These are phyloP conservation scores for Fomitopsis pulvina DNA, from an alignment of 768 basidiomycete genomes.

Conservation along the genomic window DNA sequence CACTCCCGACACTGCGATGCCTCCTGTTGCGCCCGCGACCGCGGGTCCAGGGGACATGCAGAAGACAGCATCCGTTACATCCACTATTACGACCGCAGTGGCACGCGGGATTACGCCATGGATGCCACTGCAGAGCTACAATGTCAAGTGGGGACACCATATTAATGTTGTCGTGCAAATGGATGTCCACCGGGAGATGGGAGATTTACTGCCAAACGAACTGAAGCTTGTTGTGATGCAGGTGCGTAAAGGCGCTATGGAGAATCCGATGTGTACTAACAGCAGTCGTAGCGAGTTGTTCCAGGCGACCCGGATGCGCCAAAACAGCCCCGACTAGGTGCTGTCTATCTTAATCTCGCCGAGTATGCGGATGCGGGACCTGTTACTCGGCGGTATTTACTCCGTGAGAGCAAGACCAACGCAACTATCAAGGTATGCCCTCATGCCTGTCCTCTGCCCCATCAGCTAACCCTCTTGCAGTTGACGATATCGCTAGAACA, in stretches of 20 bases:
- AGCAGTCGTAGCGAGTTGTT: slow-evolving; percentile 42
- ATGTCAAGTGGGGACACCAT: slow-evolving; percentile 52
- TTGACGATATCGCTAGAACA: slow-evolving; percentile 53
- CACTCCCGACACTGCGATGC: slow-evolving; percentile 8
- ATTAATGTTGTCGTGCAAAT: slow-evolving; percentile 54
- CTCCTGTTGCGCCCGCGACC: slow-evolving; percentile 8
- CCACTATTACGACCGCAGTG: slow-evolving; percentile 23
- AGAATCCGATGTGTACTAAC: background rate
- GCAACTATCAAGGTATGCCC: slow-evolving; percentile 60
- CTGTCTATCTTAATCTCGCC: slow-evolving; percentile 63
- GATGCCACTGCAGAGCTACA: slow-evolving; percentile 56
- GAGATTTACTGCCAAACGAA: slow-evolving; percentile 45
- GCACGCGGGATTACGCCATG: slow-evolving; percentile 59
- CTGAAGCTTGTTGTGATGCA: slow-evolving; percentile 63
- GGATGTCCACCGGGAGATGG: slow-evolving; percentile 48
- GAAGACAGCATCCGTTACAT: slow-evolving; percentile 2
- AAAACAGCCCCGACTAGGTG: slow-evolving; percentile 55
- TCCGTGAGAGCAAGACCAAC: slow-evolving; percentile 72
- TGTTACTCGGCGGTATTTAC: slow-evolving; percentile 58
- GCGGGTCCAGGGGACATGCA: slow-evolving; percentile 9
- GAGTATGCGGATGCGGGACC: slow-evolving; percentile 59
- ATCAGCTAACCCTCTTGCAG: slow-evolving; percentile 23
- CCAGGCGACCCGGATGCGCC: slow-evolving; percentile 49
- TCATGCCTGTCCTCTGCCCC: background rate
- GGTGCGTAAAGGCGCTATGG: slow-evolving; percentile 21